Evolutionary conservation across 768 basidiomycete genomes (phyloP), one percentile per base, ranked within the genome.

Genomic region (Sistotremastrum niveocremeum): DNA sequence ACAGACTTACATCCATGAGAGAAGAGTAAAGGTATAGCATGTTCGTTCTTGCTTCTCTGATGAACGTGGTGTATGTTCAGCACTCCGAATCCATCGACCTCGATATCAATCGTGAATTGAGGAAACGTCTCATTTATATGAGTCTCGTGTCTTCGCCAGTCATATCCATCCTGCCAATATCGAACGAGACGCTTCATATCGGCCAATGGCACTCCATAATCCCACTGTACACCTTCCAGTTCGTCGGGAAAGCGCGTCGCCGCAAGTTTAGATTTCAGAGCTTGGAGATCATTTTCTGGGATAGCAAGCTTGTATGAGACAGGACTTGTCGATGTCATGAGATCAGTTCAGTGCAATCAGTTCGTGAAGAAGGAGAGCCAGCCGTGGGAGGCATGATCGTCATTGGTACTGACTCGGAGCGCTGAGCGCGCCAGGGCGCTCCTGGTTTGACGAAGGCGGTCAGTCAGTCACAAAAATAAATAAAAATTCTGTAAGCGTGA

Each of bases 41-140:
- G 42, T 6, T 35, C 36, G 6, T 35, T 20, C 8, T 47, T 46
- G 52, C 76, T 77, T 2, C 20, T 20, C 20, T 44, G 11, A 34
- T 48, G 47, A n/a, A 45, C 47, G 32, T 44, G 45, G 38, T 48
- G 47, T 38, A 48, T 30, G 8, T 47, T 47, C 6, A 47, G 29
- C 32, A 12, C 36, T 5, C 38, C 49, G 33, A 49, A 48, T 7
- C 49, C 49, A n/a, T 50, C 49, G 20, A 49, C 47, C 7, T 41
- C 29, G 31, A 50, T 49, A 43, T 50, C 49, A 10, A 33, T 12
- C 12, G 50, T 51, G 29, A 44, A 51, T 41, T 49, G 48, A n/a
- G 48, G 40, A 8, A 51, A 39, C 2, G 10, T 30, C 20, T 41
- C 42, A 30, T 51, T 51, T 4, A 51, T 41, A 7, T 38, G 5